Conservation (phyloP, 1,284 basidiomycete species). For the Cryptococcus wingfieldii region DNA sequence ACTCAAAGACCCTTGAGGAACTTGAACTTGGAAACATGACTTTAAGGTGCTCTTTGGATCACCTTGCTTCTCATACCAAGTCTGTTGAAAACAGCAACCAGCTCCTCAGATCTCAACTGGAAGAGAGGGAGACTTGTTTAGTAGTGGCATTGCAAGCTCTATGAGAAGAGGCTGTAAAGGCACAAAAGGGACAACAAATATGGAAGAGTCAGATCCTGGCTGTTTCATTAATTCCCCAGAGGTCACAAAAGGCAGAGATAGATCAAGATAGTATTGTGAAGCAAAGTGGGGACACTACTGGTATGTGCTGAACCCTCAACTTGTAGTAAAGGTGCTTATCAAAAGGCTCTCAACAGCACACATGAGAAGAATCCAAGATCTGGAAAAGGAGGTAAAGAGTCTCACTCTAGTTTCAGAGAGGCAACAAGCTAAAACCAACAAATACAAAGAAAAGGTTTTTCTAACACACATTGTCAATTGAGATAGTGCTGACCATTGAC, state of each 20-base stretch:
- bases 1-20: constrained; percentile 46
- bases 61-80: constrained; percentile 40
- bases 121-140: constrained; percentile 38
- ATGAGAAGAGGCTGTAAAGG: constrained; percentile 36
- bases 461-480: background rate
- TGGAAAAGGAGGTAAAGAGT: constrained; percentile 65
- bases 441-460: constrained; percentile 60
- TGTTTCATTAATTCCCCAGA: background rate
- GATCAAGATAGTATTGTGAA: background rate
- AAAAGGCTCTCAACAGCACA: constrained; percentile 7
- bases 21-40: constrained; percentile 45
- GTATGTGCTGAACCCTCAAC: background rate
- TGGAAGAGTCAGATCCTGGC: constrained; percentile 36
- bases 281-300: background rate
- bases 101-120: constrained; percentile 22
- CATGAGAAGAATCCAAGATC: constrained; percentile 55
- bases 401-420: constrained; percentile 34
- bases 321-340: background rate
- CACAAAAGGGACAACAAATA: constrained; percentile 31
- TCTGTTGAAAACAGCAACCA: constrained; percentile 33
- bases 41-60: constrained; percentile 42
- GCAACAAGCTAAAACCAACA: constrained; percentile 55
- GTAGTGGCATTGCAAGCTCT: constrained; percentile 39
- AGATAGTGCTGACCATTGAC: constrained; percentile 11
- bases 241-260: background rate